Evolutionary conservation across 2,329 filamentous ascomycete species (phyloP).

Genomic region (Penicillium capsulatum): DNA sequence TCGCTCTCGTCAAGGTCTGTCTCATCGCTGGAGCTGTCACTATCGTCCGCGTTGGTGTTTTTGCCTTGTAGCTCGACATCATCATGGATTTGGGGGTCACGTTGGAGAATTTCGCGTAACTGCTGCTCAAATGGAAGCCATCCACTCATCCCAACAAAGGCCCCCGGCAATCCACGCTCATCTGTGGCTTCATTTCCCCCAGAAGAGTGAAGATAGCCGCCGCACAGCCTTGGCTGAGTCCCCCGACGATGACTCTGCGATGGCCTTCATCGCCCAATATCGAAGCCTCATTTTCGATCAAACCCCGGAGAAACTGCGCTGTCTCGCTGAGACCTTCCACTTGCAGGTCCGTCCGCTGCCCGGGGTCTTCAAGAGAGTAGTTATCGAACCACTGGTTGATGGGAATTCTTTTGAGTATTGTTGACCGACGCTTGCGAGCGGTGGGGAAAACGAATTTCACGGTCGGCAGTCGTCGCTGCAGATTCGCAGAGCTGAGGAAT

Average conservation of each 20-base stretch:
- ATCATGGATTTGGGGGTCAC: not conserved
- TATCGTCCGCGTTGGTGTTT: no score
- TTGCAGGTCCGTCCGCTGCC: conserved; percentile 43
- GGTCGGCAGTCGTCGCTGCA: conserved; percentile 18
- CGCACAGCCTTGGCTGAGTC: conserved; percentile 54
- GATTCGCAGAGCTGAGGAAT: conserved; percentile 26
- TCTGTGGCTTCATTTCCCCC: conserved; percentile 20
- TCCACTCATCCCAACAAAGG: not conserved
- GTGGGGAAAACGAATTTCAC: conserved; percentile 53
- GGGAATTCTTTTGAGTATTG: conserved; percentile 40
- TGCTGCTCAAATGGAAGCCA: not conserved
- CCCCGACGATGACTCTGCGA: conserved; percentile 48
- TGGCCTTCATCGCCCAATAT: conserved; percentile 24
- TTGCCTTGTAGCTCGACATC: no score
- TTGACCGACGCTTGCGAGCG: conserved; percentile 44
- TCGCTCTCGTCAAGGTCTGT: no score
- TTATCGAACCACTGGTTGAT: conserved; percentile 54
- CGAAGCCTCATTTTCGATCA: conserved; percentile 35
- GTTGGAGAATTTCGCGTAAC: not conserved
- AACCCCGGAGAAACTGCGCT: conserved; percentile 29
- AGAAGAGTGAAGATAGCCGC: conserved; percentile 44
- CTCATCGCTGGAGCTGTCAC: no score
- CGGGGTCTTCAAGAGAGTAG: conserved; percentile 40
- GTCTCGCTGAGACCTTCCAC: conserved; percentile 46
- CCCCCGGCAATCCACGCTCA: not conserved